Percentiles rank a stretch among this genome's conserved stretches.
Conservation (phyloP, 192 early-diverging fungal species). For the Gryganskiella cystojenkinii region DNA sequence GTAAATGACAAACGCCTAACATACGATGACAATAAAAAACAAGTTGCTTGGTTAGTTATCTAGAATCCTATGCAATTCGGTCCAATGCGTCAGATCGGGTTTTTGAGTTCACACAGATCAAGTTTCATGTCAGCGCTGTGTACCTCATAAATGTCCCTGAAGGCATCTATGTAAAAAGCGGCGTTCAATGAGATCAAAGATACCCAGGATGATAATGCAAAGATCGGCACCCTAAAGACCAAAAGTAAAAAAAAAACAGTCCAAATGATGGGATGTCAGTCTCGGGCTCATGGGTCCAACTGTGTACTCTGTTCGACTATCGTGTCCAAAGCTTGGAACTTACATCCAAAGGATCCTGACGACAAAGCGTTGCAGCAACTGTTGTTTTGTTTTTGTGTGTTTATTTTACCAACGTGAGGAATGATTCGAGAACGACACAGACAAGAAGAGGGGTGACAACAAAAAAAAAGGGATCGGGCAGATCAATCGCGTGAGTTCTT, state of each 20-base stretch:
- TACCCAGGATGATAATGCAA: constrained; percentile 85
- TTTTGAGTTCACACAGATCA: too few species aligned
- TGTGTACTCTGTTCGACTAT: not conserved
- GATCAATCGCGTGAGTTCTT: too few species aligned
- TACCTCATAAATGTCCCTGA: constrained; percentile 64
- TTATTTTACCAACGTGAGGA: too few species aligned
- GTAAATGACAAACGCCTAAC: constrained; percentile 91
- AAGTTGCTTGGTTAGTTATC: not conserved
- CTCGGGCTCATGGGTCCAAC: not conserved
- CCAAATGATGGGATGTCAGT: not conserved
- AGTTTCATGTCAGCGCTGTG: not conserved
- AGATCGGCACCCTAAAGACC: constrained; percentile 31
- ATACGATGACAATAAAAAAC: not conserved
- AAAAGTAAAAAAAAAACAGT: not conserved
- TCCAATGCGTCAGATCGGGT: not conserved
- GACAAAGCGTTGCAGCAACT: constrained; percentile 42
- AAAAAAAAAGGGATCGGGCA: too few species aligned
- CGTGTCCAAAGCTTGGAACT: not conserved
- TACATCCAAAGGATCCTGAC: constrained; percentile 45
- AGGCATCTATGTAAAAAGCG: constrained; percentile 88
- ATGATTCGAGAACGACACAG: too few species aligned
- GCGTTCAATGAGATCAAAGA: constrained; percentile 75
- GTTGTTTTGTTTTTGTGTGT: too few species aligned
- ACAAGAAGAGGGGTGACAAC: too few species aligned
- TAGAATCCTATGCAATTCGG: not conserved